Base-by-base conservation (phyloP, 352 stramenopile genomes). In the Phytophthora nicotianae region DNA sequence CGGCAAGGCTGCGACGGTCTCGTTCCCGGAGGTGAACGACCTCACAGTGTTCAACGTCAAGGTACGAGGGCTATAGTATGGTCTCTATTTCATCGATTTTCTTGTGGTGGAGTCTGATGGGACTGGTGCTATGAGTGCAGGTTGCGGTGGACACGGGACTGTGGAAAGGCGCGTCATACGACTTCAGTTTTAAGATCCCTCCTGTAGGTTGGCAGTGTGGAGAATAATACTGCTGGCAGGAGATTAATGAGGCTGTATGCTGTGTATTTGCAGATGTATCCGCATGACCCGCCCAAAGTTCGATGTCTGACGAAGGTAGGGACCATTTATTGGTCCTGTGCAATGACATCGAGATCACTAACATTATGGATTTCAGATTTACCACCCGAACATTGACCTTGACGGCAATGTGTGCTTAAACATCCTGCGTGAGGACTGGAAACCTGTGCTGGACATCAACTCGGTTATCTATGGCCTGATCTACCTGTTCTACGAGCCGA, bases 401-500 rank as follows among this genome's bases (percentile, higher is more conserved):
- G 90, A 99, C 63, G 97, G 97, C 37, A 99, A 99, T 60, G 97
- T 99, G 57, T 99, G 97, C 79, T 77, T 99, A 29, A 98, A 98
- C 77, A 98, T 98, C 65, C 76, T 99, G 49, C 87, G 97, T 41
- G 96, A 99, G 68, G 97, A 99, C 88, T 99, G 97, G 97, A 99
- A 99, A 72, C 97, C 83, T 17, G 97, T 99, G 46, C 78, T 99
- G 62, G 97, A 99, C 80, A 99, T 99, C 74, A 99, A 99, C 79
- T 95, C 96, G 19, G 97, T 99, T 68, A 99, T 99, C 75, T 99
- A 99, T 79, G 96, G 97, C 45, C 77, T 99, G 42, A 99, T 99
- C 81, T 99, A 99, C 74, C 80, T 99, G 41, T 99, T 99, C 81
- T 99, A 99, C 77, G 97, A 99, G 72, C 97, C 97, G 33, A 99